Conservation (phyloP, 2,329 filamentous ascomycete species). For the Xylaria sp. region DNA sequence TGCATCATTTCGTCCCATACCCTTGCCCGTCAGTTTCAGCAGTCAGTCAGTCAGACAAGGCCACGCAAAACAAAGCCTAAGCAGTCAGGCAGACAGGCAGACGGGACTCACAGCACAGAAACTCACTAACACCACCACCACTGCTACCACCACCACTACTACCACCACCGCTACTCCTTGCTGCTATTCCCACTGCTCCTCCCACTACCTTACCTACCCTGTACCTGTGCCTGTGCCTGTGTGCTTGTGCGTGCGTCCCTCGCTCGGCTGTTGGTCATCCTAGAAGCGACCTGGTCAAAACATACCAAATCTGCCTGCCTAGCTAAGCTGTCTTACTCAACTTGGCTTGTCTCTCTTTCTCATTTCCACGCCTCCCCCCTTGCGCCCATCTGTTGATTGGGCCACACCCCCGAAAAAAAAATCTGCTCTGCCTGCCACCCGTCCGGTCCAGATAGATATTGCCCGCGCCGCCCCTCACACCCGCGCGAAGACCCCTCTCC, state of each 20-base stretch:
- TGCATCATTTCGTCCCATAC: slow-evolving; percentile 26
- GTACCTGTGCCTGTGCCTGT: slow-evolving; percentile 24
- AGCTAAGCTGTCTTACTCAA: slow-evolving; percentile 46
- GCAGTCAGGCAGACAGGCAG: slow-evolving; percentile 28
- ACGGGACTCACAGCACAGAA: slow-evolving; percentile 2
- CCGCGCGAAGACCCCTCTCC: slow-evolving; percentile 45
- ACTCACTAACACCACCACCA: slow-evolving; percentile 6
- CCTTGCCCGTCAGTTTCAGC: slow-evolving; percentile 34
- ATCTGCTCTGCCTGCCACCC: slow-evolving; percentile 41
- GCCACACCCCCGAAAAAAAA: slow-evolving; percentile 49
- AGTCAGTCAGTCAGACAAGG: slow-evolving; percentile 33
- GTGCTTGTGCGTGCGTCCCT: slow-evolving; percentile 37
- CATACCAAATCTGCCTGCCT: slow-evolving; percentile 33
- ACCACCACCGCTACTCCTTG: neutral
- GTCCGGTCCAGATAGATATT: slow-evolving; percentile 46
- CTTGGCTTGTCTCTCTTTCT: slow-evolving; percentile 47
- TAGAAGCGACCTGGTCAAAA: slow-evolving; percentile 43
- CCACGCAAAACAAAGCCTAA: slow-evolving; percentile 26
- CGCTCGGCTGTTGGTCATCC: slow-evolving; percentile 47
- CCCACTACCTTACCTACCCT: slow-evolving; percentile 37
- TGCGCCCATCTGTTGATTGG: slow-evolving; percentile 45
- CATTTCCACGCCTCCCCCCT: slow-evolving; percentile 44
- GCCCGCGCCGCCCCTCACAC: slow-evolving; percentile 45
- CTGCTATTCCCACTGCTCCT: slow-evolving; percentile 6
- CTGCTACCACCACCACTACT: neutral